Evolutionary conservation across 352 stramenopile species (phyloP).

Genomic region (Stramenopiles sp.): DNA sequence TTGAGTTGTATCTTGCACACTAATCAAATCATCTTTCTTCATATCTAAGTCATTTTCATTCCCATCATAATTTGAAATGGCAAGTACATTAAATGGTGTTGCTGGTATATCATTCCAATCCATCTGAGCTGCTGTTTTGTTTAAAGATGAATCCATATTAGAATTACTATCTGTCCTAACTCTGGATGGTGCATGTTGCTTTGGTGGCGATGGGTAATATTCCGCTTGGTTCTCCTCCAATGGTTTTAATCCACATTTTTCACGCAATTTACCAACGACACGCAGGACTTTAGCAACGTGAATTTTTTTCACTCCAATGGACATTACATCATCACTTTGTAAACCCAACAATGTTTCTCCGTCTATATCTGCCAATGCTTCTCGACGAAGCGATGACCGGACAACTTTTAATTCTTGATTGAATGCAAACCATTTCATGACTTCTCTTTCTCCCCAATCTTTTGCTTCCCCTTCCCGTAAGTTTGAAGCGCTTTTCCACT

Average conservation of each 20-base stretch:
- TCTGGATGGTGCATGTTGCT: background rate
- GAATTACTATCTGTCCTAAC: no score
- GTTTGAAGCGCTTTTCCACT: background rate
- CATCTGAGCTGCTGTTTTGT: no score
- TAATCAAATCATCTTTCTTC: background rate
- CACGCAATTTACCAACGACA: background rate
- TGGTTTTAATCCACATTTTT: background rate
- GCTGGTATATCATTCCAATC: background rate
- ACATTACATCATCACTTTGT: background rate
- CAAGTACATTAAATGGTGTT: background rate
- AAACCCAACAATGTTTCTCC: slow-evolving; percentile 2
- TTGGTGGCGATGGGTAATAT: slow-evolving; percentile 4
- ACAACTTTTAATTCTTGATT: background rate
- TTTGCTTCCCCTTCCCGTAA: background rate
- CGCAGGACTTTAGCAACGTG: background rate
- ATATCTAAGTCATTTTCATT: background rate
- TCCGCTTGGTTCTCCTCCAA: background rate
- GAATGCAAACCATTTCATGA: slow-evolving; percentile 9
- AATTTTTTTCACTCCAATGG: slow-evolving; percentile 3
- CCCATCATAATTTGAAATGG: background rate
- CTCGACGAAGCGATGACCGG: background rate
- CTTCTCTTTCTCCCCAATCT: slow-evolving; percentile 1
- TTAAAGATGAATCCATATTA: no score
- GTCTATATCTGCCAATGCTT: background rate
- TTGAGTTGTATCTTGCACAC: slow-evolving; percentile 2